phyloP scores from a whole-genome alignment of 441 rosid genomes.

The Populus hybrid region DNA sequence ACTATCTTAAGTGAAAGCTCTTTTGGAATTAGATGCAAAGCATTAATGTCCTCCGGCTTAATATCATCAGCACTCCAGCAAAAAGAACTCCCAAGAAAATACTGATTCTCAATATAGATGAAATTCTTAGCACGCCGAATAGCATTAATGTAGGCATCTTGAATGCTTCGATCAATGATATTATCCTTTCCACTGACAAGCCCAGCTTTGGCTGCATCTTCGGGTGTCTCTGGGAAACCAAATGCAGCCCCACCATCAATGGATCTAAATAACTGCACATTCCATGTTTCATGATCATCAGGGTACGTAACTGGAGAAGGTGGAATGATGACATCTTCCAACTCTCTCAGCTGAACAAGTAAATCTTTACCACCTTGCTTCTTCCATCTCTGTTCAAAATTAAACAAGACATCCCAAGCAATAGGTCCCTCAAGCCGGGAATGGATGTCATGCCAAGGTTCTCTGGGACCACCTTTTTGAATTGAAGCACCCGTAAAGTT shows the following conservation, averaged over 20 bases:
- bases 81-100: slow-evolving; percentile 93
- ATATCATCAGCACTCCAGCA: slow-evolving; percentile 79
- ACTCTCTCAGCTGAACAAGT: slow-evolving; percentile 72
- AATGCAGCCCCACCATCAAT: slow-evolving; percentile 98
- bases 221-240: slow-evolving; percentile 95
- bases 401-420: slow-evolving; percentile 95
- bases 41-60: slow-evolving; percentile 83
- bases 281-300: slow-evolving; percentile 84
- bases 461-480: slow-evolving; percentile 97
- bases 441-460: slow-evolving; percentile 99
- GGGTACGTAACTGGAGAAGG: slow-evolving; percentile 88
- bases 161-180: slow-evolving; percentile 93
- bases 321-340: slow-evolving; percentile 66
- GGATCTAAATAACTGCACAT: slow-evolving; percentile 90
- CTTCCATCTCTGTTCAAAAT: slow-evolving; percentile 96
- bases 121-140: slow-evolving; percentile 90
- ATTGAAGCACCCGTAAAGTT: slow-evolving; percentile 76
- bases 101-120: slow-evolving; percentile 91
- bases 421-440: slow-evolving; percentile 95
- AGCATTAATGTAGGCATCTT: slow-evolving; percentile 90
- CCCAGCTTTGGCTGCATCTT: slow-evolving; percentile 91
- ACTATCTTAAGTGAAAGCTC: slow-evolving; percentile 93
- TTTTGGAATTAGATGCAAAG: slow-evolving; percentile 84
- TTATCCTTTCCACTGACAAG: slow-evolving; percentile 97
- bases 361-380: slow-evolving; percentile 92